Evolutionary conservation across 2,329 filamentous ascomycete genomes (phyloP).

Genomic region (Elsinoe necatrix): DNA sequence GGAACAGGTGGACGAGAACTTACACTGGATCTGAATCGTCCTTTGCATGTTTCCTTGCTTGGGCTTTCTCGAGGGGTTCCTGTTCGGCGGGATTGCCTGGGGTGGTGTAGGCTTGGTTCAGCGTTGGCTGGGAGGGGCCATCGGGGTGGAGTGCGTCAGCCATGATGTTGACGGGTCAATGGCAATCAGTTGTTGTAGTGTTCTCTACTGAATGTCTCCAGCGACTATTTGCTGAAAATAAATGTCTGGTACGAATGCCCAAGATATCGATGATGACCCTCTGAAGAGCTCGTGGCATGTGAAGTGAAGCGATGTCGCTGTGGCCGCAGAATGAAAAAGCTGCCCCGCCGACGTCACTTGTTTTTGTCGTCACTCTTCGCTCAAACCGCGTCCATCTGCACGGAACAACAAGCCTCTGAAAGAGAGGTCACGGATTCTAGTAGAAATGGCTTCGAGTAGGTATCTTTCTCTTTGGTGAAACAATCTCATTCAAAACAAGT

Average conservation of each 20-base stretch:
- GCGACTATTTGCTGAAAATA: no score
- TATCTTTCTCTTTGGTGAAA: constrained; percentile 4
- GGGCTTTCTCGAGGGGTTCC: constrained; percentile 32
- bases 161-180: constrained; percentile 23
- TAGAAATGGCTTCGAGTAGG: constrained; percentile 1
- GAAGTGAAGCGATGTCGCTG: constrained; percentile 12
- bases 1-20: not conserved
- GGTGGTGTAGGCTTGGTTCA: constrained; percentile 39
- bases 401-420: not conserved
- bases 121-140: constrained; percentile 38
- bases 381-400: not conserved
- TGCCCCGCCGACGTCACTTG: constrained; percentile 15
- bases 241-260: no score
- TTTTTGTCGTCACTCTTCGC: constrained; percentile 13
- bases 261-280: constrained; percentile 11
- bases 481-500: not conserved
- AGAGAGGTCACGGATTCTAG: not conserved
- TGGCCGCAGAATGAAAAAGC: not conserved
- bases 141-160: constrained; percentile 33
- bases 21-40: constrained; percentile 23
- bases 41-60: constrained; percentile 30
- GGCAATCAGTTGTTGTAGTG: not conserved
- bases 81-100: constrained; percentile 39
- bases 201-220: no score
- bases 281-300: not conserved